Evolutionary conservation across 2,329 filamentous ascomycete species (phyloP), one percentile per base, ranked within the genome.

Genomic region (Phialocephala sp.): DNA sequence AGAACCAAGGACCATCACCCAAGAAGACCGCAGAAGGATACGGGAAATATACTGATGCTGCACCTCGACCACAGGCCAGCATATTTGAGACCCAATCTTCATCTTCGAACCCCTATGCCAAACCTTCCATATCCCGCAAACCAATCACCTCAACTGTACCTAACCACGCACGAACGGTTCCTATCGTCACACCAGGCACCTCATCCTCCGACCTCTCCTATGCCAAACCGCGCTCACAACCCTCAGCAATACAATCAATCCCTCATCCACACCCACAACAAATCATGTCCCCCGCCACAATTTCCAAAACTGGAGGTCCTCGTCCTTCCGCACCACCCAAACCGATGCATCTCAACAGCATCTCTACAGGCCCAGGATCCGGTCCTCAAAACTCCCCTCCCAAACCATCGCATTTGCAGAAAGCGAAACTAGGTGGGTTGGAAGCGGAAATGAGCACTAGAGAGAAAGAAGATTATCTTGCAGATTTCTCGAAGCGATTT

Each of bases 1-100:
- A 97, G 74, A 92, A 90, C 47, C 87, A 88, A 72, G 88, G 83
- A 69, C 82, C 87, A 5, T 79, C 83, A 0, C 76, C 84, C 15
- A 85, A 87, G 35, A 88, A 89, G 70, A 97, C 93, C 0, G 94
- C 94, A 0, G 89, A 94, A 69, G 94, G 94, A 0, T 98, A 98
- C 76, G 95, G 95, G 8, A 89, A 89, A 66, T 97, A 91, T 77
- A 93, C 94, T 22, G 91, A 89, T 36, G 64, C 32, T 39, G 20
- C 57, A 18, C 41, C 64, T 27, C 50, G 68, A n/a, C 59, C 67
- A 32, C 66, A 71, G 55, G 50, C 66, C 20, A 63, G 55, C 37
- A 64, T 64, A 8, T 70, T 69, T 59, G 69, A 72, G 60, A 15
- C 27, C 18, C 62, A 67, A 36, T 32, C 70, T 20, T 54, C 50